These are phyloP conservation scores for Cyclotella baltica DNA, from an alignment of 108 stramenopile species.

Conservation along the genomic window DNA sequence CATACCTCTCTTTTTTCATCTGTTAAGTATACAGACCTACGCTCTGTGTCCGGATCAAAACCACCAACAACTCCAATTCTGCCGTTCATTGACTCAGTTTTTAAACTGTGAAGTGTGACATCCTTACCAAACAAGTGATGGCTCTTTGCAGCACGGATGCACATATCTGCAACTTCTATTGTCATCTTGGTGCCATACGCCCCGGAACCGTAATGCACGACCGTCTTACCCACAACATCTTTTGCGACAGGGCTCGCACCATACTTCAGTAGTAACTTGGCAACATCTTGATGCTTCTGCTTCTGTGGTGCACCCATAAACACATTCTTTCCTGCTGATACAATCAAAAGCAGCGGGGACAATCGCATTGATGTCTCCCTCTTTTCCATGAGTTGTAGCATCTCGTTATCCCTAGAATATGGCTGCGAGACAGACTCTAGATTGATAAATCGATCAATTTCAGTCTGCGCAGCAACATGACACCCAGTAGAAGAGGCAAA, in stretches of 20 bases:
- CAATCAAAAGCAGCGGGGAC: conserved; percentile 44
- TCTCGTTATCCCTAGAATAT: not conserved
- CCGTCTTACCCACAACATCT: conserved; percentile 60
- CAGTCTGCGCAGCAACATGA: conserved; percentile 9
- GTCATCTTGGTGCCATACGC: conserved; percentile 52
- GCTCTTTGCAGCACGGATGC: conserved; percentile 38
- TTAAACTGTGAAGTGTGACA: conserved; percentile 23
- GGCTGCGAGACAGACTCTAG: not conserved
- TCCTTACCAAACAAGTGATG: conserved; percentile 35
- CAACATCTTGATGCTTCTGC: conserved; percentile 15
- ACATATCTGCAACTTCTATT: conserved; percentile 37
- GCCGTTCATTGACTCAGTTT: conserved; percentile 40
- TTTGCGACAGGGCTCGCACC: conserved; percentile 53
- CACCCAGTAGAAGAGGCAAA: conserved; percentile 22
- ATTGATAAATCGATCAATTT: not conserved
- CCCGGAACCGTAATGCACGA: conserved; percentile 58
- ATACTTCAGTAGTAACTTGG: conserved; percentile 39
- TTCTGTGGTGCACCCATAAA: not conserved
- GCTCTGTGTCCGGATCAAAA: conserved; percentile 32
- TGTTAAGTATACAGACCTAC: conserved; percentile 21
- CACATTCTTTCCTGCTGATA: conserved; percentile 43
- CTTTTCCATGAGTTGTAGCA: conserved; percentile 32
- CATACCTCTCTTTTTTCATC: conserved; percentile 28
- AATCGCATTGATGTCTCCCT: conserved; percentile 53
- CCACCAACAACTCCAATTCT: conserved; percentile 33